A percentile compares a stretch with the other conserved stretches of the same genome.
phyloP scores from a whole-genome alignment of 345 rosid genomes.

The Schrenkiella parvula region DNA sequence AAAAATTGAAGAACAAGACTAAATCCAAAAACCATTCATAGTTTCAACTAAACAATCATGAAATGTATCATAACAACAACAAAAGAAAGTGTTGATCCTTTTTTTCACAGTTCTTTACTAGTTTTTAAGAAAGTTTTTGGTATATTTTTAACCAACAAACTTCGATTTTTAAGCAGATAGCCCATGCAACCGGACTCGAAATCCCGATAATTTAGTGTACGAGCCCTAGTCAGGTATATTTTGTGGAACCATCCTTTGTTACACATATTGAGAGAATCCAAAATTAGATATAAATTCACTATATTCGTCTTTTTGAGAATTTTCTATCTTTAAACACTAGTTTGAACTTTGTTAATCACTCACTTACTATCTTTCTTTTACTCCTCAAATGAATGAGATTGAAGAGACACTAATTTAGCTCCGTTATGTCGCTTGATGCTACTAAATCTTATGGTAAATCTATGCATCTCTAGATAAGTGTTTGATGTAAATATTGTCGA shows the following conservation, averaged over 20 bases:
- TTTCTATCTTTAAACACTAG: too few relatives aligned
- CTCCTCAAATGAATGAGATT: not conserved
- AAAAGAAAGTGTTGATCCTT: not conserved
- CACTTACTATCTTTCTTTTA: not conserved
- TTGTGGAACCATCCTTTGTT: not conserved
- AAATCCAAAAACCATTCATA: not conserved
- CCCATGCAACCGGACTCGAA: not conserved
- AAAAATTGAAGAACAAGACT: not conserved
- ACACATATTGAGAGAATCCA: not conserved
- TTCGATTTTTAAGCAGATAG: too few relatives aligned
- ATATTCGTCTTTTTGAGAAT: too few relatives aligned
- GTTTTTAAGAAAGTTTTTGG: not conserved
- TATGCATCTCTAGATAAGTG: not conserved
- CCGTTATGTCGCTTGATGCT: not conserved
- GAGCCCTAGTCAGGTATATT: not conserved
- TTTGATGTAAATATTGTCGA: not conserved
- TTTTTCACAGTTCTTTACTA: too few relatives aligned
- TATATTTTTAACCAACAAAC: too few relatives aligned
- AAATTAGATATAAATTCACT: not conserved
- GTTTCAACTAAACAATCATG: not conserved
- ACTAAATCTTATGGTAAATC: not conserved
- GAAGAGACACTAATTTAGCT: not conserved
- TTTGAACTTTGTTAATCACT: not conserved
- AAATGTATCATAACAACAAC: not conserved
- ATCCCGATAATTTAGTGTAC: not conserved